Percentiles rank a stretch among this genome's conserved stretches.
phyloP scores from a whole-genome alignment of 345 rosid species.

The Syzygium grande region DNA sequence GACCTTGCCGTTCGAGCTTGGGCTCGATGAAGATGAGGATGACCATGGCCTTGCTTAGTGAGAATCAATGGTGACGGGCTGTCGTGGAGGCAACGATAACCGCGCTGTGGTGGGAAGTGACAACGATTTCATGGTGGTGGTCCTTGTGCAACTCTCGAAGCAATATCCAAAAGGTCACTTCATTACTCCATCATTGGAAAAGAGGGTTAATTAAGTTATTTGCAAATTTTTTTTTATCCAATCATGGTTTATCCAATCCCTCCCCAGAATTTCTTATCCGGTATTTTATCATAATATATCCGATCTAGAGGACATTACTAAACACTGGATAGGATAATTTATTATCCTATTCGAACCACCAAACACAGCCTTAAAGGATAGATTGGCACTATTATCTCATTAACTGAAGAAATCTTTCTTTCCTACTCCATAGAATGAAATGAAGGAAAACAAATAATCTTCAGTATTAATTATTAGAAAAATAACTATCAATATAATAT shows the following conservation, averaged over 20 bases:
- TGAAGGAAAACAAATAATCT: neutral
- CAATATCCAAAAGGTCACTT: fast-evolving
- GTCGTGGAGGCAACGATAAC: neutral
- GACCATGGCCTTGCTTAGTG: neutral
- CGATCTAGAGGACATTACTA: neutral
- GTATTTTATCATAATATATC: fast-evolving
- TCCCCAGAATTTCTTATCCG: neutral
- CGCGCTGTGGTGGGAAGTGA: neutral
- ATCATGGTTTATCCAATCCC: fast-evolving
- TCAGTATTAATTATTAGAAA: neutral
- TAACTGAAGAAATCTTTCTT: too few species aligned
- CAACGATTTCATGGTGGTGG: fast-evolving
- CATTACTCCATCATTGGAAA: neutral
- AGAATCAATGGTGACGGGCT: neutral
- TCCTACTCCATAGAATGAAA: neutral
- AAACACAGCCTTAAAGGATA: neutral
- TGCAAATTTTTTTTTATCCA: neutral
- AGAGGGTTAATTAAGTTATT: neutral
- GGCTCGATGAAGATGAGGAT: neutral
- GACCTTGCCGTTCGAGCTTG: neutral
- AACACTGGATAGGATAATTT: fast-evolving
- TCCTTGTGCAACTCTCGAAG: neutral
- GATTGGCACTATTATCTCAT: neutral
- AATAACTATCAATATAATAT: neutral
- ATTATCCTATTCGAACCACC: neutral